Evolutionary conservation across 768 basidiomycete genomes (phyloP), one percentile per base, ranked within the genome.

Genomic region (Mycena leptocephala): DNA sequence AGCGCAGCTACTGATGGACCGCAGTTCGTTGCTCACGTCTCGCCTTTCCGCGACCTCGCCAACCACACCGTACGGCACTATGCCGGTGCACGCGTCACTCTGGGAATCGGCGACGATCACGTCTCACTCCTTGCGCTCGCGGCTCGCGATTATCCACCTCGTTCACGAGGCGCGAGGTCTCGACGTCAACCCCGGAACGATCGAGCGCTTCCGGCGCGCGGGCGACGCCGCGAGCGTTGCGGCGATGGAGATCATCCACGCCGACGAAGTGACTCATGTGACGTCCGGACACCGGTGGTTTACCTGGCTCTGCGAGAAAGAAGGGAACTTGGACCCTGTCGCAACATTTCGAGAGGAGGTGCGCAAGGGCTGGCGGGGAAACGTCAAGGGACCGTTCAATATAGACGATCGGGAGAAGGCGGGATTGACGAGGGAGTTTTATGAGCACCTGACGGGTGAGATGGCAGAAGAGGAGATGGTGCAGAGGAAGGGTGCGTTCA

Each of bases 241-340:
- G 20, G 90, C 91, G 33, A 89, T 96, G 83, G 92, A 95, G 79
- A 88, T 95, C 62, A 94, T 96, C 65, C 95, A 96, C 78, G 89
- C 90, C 0, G 95, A 96, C 83, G 95, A 96, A 81, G 94, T 94
- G 63, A 93, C 92, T 48, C 95, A 96, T 81, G 95, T 96, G 39
- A 95, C 95, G 0, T 90, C 93, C 0, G 95, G 95, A 2, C 95
- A 95, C 83, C 87, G 94, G 64, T 96, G 95, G 94, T 95, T 96
- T 83, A 93, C 92, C 11, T 96, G 93, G 93, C 80, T 94, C 7
- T 95, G 94, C 81, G 89, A 86, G 70, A 82, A 87, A 78, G 85
- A 91, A 63, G 89, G 81, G 13, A 78, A 62, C 35, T 77, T 86
- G 10, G 93, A 95, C 79, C 93, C 94, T 3, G 88, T 96, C 3